Percentiles rank a stretch among this genome's conserved stretches.
phyloP scores from a whole-genome alignment of 495 filamentous ascomycete species.

The Penicillium cinerascens region DNA sequence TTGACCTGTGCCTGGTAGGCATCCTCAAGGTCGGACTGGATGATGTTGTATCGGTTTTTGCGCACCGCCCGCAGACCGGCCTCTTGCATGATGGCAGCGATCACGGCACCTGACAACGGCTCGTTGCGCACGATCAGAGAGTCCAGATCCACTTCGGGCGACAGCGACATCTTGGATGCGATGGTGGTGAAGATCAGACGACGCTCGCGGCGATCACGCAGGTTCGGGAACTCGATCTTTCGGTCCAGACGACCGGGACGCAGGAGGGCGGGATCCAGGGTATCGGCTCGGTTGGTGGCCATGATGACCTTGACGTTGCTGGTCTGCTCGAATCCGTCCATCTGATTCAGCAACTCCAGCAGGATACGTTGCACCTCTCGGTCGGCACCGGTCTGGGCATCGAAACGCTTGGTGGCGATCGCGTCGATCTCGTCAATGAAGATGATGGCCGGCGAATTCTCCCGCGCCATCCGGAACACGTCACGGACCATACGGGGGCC shows the following conservation, averaged over 20 bases:
- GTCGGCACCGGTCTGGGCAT: constrained; percentile 95
- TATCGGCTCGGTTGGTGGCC: constrained; percentile 98
- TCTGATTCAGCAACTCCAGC: constrained; percentile 95
- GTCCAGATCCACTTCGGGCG: constrained; percentile 94
- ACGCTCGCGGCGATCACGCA: constrained; percentile 88
- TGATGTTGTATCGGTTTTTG: constrained; percentile 99
- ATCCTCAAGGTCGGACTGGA: constrained; percentile 92
- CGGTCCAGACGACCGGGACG: constrained; percentile 93
- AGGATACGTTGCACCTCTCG: constrained; percentile 97
- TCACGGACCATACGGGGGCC: constrained; percentile 98
- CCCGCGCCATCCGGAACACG: constrained; percentile 97
- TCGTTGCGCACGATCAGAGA: constrained; percentile 95
- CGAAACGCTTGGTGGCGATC: constrained; percentile 98
- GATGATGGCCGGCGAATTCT: constrained; percentile 97
- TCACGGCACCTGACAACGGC: constrained; percentile 89
- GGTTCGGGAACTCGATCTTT: constrained; percentile 95
- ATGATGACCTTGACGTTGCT: constrained; percentile 99
- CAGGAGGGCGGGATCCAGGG: constrained; percentile 88
- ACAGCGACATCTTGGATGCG: constrained; percentile 91
- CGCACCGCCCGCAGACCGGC: constrained; percentile 90
- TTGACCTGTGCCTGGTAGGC: constrained; percentile 95
- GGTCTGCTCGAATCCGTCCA: constrained; percentile 99
- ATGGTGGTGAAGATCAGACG: constrained; percentile 96
- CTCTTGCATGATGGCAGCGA: constrained; percentile 99
- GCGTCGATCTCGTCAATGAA: constrained; percentile 99